Percentiles rank a stretch among this genome's conserved stretches.
These are phyloP conservation scores for Phytophthora megakarya DNA, from an alignment of 352 stramenopile genomes.

Conservation along the genomic window DNA sequence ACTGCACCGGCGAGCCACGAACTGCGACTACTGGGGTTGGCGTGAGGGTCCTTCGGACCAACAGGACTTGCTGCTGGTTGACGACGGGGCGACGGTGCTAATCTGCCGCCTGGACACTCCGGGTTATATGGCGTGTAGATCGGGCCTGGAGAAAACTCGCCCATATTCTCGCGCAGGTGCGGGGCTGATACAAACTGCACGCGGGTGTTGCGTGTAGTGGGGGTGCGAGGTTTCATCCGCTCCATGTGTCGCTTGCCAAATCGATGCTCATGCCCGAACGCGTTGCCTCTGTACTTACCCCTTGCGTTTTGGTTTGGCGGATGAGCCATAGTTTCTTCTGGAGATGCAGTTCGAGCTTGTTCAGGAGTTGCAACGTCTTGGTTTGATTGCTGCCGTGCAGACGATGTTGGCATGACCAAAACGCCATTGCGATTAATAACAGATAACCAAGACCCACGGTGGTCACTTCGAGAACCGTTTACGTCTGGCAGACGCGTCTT, in stretches of 20 bases:
- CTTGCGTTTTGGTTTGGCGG: slow-evolving; percentile 32
- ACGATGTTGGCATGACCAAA: slow-evolving; percentile 67
- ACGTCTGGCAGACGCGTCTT: slow-evolving; percentile 63
- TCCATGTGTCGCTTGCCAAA: slow-evolving; percentile 64
- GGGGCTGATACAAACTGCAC: slow-evolving; percentile 79
- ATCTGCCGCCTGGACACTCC: slow-evolving; percentile 60
- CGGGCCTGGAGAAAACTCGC: slow-evolving; percentile 82
- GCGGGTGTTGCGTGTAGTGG: slow-evolving; percentile 46
- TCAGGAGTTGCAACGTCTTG: slow-evolving; percentile 16
- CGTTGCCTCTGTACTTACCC: slow-evolving; percentile 43
- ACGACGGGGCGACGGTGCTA: slow-evolving; percentile 63
- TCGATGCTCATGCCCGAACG: slow-evolving; percentile 78
- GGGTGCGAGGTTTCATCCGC: slow-evolving; percentile 33
- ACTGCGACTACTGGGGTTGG: slow-evolving; percentile 77
- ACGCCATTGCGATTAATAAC: slow-evolving; percentile 86
- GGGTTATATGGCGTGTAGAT: slow-evolving; percentile 83
- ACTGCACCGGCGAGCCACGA: slow-evolving; percentile 84
- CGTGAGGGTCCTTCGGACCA: slow-evolving; percentile 66
- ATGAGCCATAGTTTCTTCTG: slow-evolving; percentile 14
- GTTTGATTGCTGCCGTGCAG: slow-evolving; percentile 25
- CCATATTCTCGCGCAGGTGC: slow-evolving; percentile 86
- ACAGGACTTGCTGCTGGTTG: slow-evolving; percentile 46
- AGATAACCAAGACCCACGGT: slow-evolving; percentile 82
- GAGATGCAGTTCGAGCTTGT: slow-evolving; percentile 11
- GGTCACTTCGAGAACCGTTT: slow-evolving; percentile 54